These are phyloP conservation scores for Hypericum androsaemum DNA, from an alignment of 345 rosid species.

Conservation along the genomic window DNA sequence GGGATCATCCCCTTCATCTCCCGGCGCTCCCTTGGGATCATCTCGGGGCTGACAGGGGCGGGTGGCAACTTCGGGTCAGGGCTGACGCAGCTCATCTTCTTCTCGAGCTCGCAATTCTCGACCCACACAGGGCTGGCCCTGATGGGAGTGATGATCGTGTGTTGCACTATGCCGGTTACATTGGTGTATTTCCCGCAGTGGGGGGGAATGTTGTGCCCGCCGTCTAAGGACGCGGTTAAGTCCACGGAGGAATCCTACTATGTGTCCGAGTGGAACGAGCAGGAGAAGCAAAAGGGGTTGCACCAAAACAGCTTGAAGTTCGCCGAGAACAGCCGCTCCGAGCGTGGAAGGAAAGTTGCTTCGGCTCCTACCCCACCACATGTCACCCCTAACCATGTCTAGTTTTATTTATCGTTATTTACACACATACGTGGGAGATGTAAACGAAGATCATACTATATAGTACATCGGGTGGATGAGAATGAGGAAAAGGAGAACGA, in stretches of 20 bases:
- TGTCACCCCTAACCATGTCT: no score
- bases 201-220: constrained; percentile 15
- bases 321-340: constrained; percentile 12
- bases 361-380: not conserved
- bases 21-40: constrained; percentile 1
- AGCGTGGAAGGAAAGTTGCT: constrained; percentile 1
- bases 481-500: no score
- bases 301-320: constrained; percentile 13
- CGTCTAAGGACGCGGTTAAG: constrained; percentile 2
- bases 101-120: constrained; percentile 9
- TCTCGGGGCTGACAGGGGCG: constrained; percentile 9
- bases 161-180: constrained; percentile 10
- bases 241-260: constrained; percentile 11
- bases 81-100: constrained; percentile 9
- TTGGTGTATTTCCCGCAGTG: constrained; percentile 16
- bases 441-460: no score
- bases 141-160: constrained; percentile 11
- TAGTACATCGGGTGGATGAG: no score
- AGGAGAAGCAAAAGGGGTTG: constrained; percentile 14
- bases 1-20: constrained; percentile 28
- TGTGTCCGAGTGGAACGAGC: constrained; percentile 14
- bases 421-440: no score
- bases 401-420: no score
- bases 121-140: constrained; percentile 8
- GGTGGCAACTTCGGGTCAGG: constrained; percentile 13